phyloP scores from a whole-genome alignment of 495 filamentous ascomycete genomes.

The Podospora didyma region DNA sequence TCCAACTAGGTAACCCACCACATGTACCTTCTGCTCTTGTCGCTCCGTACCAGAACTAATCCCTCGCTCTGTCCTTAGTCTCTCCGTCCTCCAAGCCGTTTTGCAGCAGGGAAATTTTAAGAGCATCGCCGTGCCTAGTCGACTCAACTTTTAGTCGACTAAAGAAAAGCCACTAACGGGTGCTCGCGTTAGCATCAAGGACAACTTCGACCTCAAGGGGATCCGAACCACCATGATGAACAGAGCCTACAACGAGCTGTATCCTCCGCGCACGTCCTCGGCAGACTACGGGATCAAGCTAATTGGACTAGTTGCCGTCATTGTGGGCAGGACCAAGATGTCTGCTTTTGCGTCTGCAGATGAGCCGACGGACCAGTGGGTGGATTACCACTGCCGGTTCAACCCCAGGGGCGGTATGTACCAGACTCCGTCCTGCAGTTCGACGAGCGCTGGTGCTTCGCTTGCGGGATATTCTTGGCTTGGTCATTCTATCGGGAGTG shows the following conservation, averaged over 20 bases:
- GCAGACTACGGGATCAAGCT: background rate
- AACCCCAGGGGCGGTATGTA: conserved; percentile 4
- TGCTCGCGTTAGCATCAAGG: background rate
- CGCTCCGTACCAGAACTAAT: background rate
- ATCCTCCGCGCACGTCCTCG: background rate
- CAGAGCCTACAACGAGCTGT: background rate
- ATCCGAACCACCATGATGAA: background rate
- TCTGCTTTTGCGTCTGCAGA: conserved; percentile 5
- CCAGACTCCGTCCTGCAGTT: background rate
- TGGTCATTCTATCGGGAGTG: background rate
- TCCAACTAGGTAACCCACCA: background rate
- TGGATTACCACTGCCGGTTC: background rate
- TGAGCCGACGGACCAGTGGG: conserved; percentile 3
- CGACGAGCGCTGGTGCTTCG: background rate
- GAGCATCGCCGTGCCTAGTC: background rate
- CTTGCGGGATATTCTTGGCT: conserved; percentile 1
- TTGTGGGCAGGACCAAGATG: conserved; percentile 2
- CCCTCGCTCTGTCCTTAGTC: background rate
- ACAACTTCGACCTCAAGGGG: background rate
- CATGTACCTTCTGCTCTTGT: background rate
- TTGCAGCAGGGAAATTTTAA: background rate
- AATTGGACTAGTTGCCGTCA: background rate
- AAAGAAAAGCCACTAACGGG: conserved; percentile 2
- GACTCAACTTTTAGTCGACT: background rate
- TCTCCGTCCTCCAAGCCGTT: background rate